Conservation (phyloP, 176 grass and related monocot species). For the Avena atlantica region DNA sequence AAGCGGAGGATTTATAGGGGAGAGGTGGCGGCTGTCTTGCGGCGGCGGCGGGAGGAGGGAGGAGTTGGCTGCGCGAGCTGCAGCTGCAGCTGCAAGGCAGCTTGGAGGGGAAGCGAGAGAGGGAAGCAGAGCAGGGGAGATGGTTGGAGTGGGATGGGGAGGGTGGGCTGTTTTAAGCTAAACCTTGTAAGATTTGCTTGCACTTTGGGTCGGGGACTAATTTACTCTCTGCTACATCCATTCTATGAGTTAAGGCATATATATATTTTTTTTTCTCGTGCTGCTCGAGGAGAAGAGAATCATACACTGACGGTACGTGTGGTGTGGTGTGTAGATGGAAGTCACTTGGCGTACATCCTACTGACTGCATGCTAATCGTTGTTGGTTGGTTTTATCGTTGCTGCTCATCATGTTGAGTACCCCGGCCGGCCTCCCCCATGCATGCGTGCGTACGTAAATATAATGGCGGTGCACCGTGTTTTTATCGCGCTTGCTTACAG, state of each 20-base stretch:
- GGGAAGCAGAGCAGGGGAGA: constrained; percentile 10
- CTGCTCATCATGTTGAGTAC: too few species aligned
- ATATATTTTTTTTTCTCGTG: too few species aligned
- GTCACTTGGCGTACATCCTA: too few species aligned
- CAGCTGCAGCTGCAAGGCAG: background rate
- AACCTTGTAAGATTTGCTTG: constrained; percentile 2
- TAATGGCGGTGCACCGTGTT: too few species aligned
- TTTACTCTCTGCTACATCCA: too few species aligned
- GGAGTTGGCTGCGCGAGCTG: background rate
- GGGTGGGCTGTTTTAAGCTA: constrained; percentile 35
- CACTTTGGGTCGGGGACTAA: too few species aligned
- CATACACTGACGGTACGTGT: background rate
- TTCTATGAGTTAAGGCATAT: too few species aligned
- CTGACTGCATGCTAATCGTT: too few species aligned
- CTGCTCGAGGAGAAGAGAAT: background rate
- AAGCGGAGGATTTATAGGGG: constrained; percentile 34
- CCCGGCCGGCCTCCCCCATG: too few species aligned
- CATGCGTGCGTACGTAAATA: too few species aligned
- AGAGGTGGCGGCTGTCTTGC: background rate
- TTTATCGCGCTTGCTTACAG: too few species aligned
- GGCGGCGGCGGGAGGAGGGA: background rate
- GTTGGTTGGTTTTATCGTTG: too few species aligned
- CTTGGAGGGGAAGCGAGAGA: background rate
- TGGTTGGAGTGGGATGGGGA: constrained; percentile 47
- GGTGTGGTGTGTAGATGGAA: background rate